Conservation (phyloP, 2,329 filamentous ascomycete species). For the Botrytis cinerea region DNA sequence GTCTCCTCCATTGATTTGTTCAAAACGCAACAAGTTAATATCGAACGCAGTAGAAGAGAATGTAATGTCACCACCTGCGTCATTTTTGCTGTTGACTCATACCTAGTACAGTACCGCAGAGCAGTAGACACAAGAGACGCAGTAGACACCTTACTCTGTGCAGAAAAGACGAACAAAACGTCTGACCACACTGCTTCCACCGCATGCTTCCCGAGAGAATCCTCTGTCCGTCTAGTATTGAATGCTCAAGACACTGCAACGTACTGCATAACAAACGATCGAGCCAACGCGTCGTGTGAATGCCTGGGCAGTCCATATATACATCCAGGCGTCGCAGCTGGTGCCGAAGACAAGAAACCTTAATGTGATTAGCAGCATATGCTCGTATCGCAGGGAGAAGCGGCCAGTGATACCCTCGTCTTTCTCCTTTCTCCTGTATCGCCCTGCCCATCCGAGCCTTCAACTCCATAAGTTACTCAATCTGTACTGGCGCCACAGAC, state of each 20-base stretch:
- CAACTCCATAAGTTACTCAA: background rate
- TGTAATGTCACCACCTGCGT: background rate
- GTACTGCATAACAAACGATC: background rate
- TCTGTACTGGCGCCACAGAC: background rate
- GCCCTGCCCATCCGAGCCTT: too few species aligned
- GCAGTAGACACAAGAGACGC: too few species aligned
- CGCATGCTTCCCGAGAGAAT: background rate
- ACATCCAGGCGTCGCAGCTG: background rate
- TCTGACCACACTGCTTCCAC: background rate
- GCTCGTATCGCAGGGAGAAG: background rate
- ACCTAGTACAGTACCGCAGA: too few species aligned
- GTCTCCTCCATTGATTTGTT: background rate
- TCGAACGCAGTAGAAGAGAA: background rate
- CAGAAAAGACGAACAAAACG: background rate
- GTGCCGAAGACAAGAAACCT: background rate
- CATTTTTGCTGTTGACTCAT: conserved; percentile 10
- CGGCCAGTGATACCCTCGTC: background rate
- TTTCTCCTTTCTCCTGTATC: background rate
- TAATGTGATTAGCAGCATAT: background rate
- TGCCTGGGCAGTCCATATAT: background rate
- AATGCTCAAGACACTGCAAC: background rate
- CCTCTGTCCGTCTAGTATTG: background rate
- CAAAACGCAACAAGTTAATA: background rate
- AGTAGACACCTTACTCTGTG: background rate
- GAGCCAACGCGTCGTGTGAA: background rate